These are phyloP conservation scores for Trichosanthes cucumerina DNA, from an alignment of 306 rosid genomes.

Conservation along the genomic window DNA sequence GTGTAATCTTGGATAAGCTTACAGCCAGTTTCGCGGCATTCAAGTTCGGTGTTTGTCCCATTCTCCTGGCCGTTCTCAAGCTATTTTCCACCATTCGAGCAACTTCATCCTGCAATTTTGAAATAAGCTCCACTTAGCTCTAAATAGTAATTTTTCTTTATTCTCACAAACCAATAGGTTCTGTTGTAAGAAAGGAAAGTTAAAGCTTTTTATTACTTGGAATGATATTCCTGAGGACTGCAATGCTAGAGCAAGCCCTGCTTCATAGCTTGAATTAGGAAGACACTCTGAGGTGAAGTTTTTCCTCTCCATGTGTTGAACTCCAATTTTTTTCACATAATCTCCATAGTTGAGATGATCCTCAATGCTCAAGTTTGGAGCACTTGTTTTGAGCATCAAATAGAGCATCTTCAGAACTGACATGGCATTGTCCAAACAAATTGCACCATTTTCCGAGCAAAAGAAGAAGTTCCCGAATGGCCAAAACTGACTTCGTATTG, in stretches of 20 bases:
- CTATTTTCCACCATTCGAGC: slow-evolving; percentile 40
- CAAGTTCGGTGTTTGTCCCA: slow-evolving; percentile 47
- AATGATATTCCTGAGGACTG: slow-evolving; percentile 48
- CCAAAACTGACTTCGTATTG: slow-evolving; percentile 23
- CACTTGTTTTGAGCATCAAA: slow-evolving; percentile 34
- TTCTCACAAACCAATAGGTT: background rate
- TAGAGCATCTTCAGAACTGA: slow-evolving; percentile 64
- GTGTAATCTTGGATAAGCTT: slow-evolving; percentile 38
- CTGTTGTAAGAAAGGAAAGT: background rate
- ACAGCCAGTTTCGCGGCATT: slow-evolving; percentile 52
- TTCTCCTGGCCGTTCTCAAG: slow-evolving; percentile 49
- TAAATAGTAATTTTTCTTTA: background rate
- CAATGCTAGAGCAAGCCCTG: slow-evolving; percentile 63
- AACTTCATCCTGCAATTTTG: slow-evolving; percentile 38
- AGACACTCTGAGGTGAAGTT: slow-evolving; percentile 20
- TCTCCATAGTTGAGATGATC: slow-evolving; percentile 81
- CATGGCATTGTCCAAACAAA: slow-evolving; percentile 53
- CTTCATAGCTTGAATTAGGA: slow-evolving; percentile 63
- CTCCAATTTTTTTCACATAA: slow-evolving; percentile 32
- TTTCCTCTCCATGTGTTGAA: slow-evolving; percentile 27
- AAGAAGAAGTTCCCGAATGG: slow-evolving; percentile 76
- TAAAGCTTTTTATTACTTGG: slow-evolving; percentile 30
- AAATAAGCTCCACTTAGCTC: background rate
- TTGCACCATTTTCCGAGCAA: slow-evolving; percentile 54
- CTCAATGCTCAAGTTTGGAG: slow-evolving; percentile 39